These are phyloP conservation scores for Penicillium verhagenii DNA, from an alignment of 495 filamentous ascomycete species.

Conservation along the genomic window DNA sequence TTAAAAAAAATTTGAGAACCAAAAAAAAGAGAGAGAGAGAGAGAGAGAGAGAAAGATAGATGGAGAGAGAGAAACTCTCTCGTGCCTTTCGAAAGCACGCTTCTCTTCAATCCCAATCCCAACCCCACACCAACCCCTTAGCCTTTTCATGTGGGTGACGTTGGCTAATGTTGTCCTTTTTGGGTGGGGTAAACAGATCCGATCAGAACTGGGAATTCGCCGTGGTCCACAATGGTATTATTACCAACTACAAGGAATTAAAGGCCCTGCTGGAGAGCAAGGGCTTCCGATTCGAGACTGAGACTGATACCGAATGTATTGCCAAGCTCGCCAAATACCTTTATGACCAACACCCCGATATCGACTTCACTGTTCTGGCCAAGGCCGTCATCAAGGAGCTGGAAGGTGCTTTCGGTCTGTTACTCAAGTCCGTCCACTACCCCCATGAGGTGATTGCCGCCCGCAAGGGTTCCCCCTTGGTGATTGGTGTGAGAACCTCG, in stretches of 20 bases:
- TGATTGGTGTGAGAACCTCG: slow-evolving; percentile 90
- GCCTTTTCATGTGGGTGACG: background rate
- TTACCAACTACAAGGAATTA: slow-evolving; percentile 99
- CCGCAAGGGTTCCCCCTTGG: slow-evolving; percentile 94
- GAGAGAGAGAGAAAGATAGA: no score
- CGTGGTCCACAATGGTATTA: slow-evolving; percentile 99
- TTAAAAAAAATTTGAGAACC: no score
- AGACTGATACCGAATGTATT: slow-evolving; percentile 98
- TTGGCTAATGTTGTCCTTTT: background rate
- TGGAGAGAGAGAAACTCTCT: no score
- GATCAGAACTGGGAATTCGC: slow-evolving; percentile 94
- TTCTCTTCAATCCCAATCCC: no score
- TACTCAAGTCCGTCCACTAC: slow-evolving; percentile 97
- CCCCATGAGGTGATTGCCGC: slow-evolving; percentile 97
- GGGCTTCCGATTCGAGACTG: slow-evolving; percentile 97
- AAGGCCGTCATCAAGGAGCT: slow-evolving; percentile 98
- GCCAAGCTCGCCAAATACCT: slow-evolving; percentile 98
- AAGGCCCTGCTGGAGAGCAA: slow-evolving; percentile 90
- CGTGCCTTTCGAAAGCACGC: no score
- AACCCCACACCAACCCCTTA: background rate
- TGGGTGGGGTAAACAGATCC: slow-evolving; percentile 46
- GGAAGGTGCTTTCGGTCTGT: slow-evolving; percentile 92
- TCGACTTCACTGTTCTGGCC: slow-evolving; percentile 92
- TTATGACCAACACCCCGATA: slow-evolving; percentile 90
- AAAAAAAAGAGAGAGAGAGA: no score